Percentiles rank a stretch among this genome's conserved stretches.
These are phyloP conservation scores for Coemansia sp. DNA, from an alignment of 192 early-diverging fungal genomes.

Conservation along the genomic window DNA sequence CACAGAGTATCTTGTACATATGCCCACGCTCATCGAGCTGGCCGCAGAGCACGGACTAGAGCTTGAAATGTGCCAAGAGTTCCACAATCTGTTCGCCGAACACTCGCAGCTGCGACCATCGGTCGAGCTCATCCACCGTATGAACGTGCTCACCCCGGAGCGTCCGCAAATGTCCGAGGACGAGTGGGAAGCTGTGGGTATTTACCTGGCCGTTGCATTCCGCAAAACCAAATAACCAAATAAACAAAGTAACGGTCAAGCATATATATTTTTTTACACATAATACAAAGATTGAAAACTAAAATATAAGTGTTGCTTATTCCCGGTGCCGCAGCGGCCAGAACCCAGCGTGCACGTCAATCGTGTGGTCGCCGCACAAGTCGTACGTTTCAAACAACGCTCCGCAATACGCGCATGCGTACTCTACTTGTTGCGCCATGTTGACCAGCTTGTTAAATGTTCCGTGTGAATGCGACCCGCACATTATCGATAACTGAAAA, in stretches of 20 bases:
- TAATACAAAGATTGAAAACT: not conserved
- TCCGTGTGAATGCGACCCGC: conserved; percentile 4
- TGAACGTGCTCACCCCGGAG: conserved; percentile 76
- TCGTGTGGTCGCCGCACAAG: conserved; percentile 52
- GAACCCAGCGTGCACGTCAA: conserved; percentile 10
- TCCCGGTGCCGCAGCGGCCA: not conserved
- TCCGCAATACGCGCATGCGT: conserved; percentile 15
- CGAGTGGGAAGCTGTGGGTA: conserved; percentile 92
- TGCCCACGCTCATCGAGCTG: conserved; percentile 75
- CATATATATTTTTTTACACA: conserved; percentile 1
- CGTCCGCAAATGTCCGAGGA: conserved; percentile 67
- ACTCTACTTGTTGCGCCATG: conserved; percentile 7
- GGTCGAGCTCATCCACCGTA: conserved; percentile 67
- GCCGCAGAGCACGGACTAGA: conserved; percentile 82
- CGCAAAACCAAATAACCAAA: conserved; percentile 7
- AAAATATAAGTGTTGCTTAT: not conserved
- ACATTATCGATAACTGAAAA: not conserved
- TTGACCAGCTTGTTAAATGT: not conserved
- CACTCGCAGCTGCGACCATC: conserved; percentile 57
- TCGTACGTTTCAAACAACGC: conserved; percentile 10
- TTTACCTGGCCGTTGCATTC: conserved; percentile 40
- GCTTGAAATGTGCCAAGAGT: conserved; percentile 69
- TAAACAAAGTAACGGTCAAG: too few species aligned
- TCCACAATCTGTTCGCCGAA: conserved; percentile 81
- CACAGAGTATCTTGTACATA: conserved; percentile 91